Percentiles rank a stretch among this genome's conserved stretches.
Conservation (phyloP, 768 basidiomycete species). For the Bullera alba region DNA sequence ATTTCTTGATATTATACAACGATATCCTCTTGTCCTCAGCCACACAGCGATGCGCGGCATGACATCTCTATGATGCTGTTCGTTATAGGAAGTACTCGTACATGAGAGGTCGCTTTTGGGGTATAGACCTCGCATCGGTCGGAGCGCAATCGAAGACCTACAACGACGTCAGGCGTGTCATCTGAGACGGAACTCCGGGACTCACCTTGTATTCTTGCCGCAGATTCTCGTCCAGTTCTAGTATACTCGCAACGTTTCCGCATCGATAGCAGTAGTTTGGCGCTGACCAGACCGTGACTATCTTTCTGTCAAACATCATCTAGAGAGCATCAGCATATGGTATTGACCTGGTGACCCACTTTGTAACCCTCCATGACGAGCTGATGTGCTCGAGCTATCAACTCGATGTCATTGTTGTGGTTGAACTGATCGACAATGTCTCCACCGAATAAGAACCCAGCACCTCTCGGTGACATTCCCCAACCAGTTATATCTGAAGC, state of each 20-base stretch:
- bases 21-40: too few species aligned
- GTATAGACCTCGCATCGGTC: conserved; percentile 46
- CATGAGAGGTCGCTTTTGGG: conserved; percentile 45
- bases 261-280: conserved; percentile 98
- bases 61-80: neutral
- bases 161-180: neutral
- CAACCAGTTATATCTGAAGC: conserved; percentile 90
- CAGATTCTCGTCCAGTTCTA: conserved; percentile 87
- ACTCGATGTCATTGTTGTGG: conserved; percentile 74
- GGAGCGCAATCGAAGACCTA: conserved; percentile 71
- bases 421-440: conserved; percentile 80
- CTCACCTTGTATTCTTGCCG: conserved; percentile 86
- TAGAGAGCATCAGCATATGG: conserved; percentile 2
- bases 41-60: neutral
- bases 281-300: conserved; percentile 97
- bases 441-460: conserved; percentile 89
- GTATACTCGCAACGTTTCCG: conserved; percentile 83
- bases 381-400: conserved; percentile 94
- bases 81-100: conserved; percentile 45
- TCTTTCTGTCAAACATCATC: conserved; percentile 88
- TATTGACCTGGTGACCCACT: conserved; percentile 5
- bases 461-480: conserved; percentile 93
- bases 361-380: conserved; percentile 97
- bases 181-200: neutral
- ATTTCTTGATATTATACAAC: too few species aligned